Conservation (phyloP, 1,139 yeast species). For the Saccharomycopsis hybrid region DNA sequence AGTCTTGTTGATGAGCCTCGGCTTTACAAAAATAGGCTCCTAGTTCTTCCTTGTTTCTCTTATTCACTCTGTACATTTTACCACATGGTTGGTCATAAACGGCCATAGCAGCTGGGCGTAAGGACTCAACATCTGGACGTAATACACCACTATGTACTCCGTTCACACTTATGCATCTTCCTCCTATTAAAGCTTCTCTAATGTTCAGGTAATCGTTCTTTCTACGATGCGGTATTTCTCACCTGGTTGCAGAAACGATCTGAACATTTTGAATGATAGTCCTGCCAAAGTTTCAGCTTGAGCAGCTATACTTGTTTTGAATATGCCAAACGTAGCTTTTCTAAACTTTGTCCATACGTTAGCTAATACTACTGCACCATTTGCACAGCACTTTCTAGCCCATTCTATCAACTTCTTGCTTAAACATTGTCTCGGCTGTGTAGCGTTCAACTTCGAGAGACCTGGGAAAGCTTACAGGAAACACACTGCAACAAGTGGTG, state of each 20-base stretch:
- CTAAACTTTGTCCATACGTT: slow-evolving; percentile 12
- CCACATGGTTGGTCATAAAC: slow-evolving; percentile 12
- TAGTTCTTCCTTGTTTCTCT: too few species aligned
- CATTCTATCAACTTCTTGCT: too few species aligned
- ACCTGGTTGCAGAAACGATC: background rate
- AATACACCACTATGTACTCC: slow-evolving; percentile 4
- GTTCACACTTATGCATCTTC: slow-evolving; percentile 9
- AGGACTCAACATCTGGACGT: slow-evolving; percentile 8
- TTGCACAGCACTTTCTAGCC: slow-evolving; percentile 27
- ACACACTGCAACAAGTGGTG: too few species aligned
- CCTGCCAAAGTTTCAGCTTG: background rate
- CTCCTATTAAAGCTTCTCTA: slow-evolving; percentile 8
- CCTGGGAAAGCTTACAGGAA: too few species aligned
- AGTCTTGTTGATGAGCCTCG: too few species aligned
- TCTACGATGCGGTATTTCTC: background rate
- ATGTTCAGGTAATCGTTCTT: background rate
- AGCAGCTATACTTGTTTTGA: slow-evolving; percentile 4
- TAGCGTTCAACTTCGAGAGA: too few species aligned
- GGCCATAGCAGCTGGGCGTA: slow-evolving; percentile 13
- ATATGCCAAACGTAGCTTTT: slow-evolving; percentile 1
- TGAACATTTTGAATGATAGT: too few species aligned
- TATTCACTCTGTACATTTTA: slow-evolving; percentile 4
- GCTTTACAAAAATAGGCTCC: too few species aligned
- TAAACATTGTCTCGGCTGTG: too few species aligned
- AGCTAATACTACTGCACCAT: slow-evolving; percentile 10